Evolutionary conservation across 345 rosid species (phyloP).

Genomic region (Acer yangbiense): DNA sequence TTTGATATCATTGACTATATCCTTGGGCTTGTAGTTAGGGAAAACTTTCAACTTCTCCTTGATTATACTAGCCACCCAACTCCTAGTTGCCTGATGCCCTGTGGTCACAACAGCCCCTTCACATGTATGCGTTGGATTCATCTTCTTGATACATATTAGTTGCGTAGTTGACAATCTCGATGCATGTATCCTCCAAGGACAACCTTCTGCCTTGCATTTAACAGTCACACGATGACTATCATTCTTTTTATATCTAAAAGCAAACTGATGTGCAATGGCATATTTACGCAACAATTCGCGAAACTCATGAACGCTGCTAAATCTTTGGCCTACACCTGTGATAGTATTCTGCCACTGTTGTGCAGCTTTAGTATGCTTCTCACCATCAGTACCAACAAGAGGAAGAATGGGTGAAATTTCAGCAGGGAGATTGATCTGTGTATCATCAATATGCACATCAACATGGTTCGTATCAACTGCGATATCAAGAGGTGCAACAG

Average conservation of each 20-base stretch:
- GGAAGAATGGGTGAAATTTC: conserved; percentile 60
- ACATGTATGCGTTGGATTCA: conserved; percentile 85
- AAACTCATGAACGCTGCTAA: conserved; percentile 76
- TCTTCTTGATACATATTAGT: conserved; percentile 86
- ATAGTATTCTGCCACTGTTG: conserved; percentile 93
- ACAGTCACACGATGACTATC: conserved; percentile 96
- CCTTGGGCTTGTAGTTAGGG: conserved; percentile 93
- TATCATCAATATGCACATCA: conserved; percentile 37
- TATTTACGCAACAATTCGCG: conserved; percentile 83
- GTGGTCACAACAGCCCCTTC: conserved; percentile 69
- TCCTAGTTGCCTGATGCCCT: conserved; percentile 87
- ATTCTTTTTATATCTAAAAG: conserved; percentile 88
- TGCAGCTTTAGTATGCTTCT: conserved; percentile 69
- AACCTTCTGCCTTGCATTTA: conserved; percentile 92
- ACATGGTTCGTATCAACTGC: conserved; percentile 48
- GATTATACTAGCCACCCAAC: conserved; percentile 94
- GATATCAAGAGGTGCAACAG: conserved; percentile 40
- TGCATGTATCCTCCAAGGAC: conserved; percentile 98
- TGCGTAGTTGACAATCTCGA: conserved; percentile 90
- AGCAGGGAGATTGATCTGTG: conserved; percentile 42
- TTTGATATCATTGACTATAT: conserved; percentile 82
- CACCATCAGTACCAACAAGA: conserved; percentile 42
- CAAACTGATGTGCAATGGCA: conserved; percentile 95
- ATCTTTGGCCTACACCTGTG: conserved; percentile 92
- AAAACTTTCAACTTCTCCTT: conserved; percentile 82